phyloP scores from a whole-genome alignment of 1,284 basidiomycete species.

The Irpex sp. region DNA sequence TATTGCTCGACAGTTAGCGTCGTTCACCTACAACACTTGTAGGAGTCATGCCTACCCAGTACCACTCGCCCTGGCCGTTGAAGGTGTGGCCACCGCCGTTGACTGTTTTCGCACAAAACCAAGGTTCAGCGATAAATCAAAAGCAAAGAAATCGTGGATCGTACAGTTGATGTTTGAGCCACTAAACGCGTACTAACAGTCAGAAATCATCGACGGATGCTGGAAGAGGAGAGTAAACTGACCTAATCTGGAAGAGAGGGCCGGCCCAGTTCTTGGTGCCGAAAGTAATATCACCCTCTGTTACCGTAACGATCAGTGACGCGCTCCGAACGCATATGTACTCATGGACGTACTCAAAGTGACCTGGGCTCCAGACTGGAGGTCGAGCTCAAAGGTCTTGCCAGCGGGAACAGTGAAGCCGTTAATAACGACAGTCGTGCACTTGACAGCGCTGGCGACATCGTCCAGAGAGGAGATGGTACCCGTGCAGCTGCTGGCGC shows the following conservation, averaged over 20 bases:
- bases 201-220: slow-evolving; percentile 26
- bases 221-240: not conserved
- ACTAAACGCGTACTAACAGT: slow-evolving; percentile 12
- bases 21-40: not conserved
- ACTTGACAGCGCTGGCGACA: slow-evolving; percentile 38
- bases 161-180: slow-evolving; percentile 26
- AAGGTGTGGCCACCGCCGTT: slow-evolving; percentile 40
- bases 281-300: slow-evolving; percentile 31
- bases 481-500: slow-evolving; percentile 30
- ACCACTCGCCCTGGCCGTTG: slow-evolving; percentile 36
- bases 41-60: slow-evolving; percentile 26
- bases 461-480: slow-evolving; percentile 41
- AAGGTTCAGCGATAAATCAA: not conserved
- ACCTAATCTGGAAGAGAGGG: slow-evolving; percentile 28
- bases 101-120: slow-evolving; percentile 19
- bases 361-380: slow-evolving; percentile 25
- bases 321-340: not conserved
- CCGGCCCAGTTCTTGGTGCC: slow-evolving; percentile 31
- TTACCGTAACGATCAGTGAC: not conserved
- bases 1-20: slow-evolving; percentile 9
- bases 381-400: slow-evolving; percentile 26
- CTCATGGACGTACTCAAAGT: slow-evolving; percentile 33
- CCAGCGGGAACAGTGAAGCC: slow-evolving; percentile 37
- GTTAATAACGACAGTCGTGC: slow-evolving; percentile 46
- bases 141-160: slow-evolving; percentile 7